Evolutionary conservation across 371 early-diverging fungal species (phyloP).

Genomic region (Mucor plumbeus): DNA sequence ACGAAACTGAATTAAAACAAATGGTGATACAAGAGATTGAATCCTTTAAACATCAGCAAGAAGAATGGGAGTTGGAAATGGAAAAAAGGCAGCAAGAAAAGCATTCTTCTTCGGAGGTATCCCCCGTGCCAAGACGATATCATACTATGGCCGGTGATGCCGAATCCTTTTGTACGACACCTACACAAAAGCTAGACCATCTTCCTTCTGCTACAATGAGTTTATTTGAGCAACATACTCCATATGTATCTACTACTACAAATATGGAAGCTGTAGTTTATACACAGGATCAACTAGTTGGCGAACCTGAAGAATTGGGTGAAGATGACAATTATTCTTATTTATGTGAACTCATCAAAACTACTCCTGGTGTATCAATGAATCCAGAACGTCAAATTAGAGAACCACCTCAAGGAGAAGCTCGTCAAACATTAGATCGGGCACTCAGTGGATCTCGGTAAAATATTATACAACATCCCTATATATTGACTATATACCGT

Average conservation of each 20-base stretch:
- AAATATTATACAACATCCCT: too few species aligned
- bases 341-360: neutral
- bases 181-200: slow-evolving; percentile 13
- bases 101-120: neutral
- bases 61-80: neutral
- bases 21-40: slow-evolving; percentile 32
- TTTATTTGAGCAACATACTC: slow-evolving; percentile 6
- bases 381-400: slow-evolving; percentile 13
- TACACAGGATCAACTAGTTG: slow-evolving; percentile 25
- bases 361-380: slow-evolving; percentile 11
- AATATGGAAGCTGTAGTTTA: neutral
- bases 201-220: slow-evolving; percentile 32
- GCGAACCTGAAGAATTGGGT: slow-evolving; percentile 32
- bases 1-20: slow-evolving; percentile 24
- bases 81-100: neutral
- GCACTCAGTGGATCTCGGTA: slow-evolving; percentile 16
- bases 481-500: too few species aligned
- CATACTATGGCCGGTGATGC: slow-evolving; percentile 1
- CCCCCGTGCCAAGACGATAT: slow-evolving; percentile 1
- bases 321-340: slow-evolving; percentile 19
- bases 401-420: slow-evolving; percentile 4
- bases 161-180: neutral
- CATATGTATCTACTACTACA: neutral
- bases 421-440: slow-evolving; percentile 15
- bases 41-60: slow-evolving; percentile 18